Base-by-base conservation (phyloP, 106 monocot species). In the Alisma plantagoaquatica region DNA sequence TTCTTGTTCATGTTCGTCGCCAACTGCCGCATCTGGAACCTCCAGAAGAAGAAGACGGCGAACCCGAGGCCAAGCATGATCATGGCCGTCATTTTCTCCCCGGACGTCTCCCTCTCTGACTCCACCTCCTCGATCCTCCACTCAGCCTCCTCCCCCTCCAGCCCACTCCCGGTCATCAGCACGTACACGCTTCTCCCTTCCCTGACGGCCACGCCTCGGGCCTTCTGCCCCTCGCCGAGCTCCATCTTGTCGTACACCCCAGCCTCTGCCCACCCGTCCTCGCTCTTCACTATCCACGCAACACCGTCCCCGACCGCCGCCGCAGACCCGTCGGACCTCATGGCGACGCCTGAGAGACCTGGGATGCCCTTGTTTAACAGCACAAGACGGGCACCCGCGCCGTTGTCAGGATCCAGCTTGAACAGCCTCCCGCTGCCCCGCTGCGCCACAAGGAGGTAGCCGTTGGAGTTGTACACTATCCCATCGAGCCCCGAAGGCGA, bases 11-110 rank as follows among this genome's bases (percentile, higher is more conserved):
- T 47, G 33, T 59, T 59, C 24, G 41, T 24, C 1, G 65, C 84
- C 16, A 94, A 73, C 47, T 70, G 49, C 47, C 81, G 27, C 94
- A 94, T 94, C 77, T 94, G 87, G 31, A 94, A 80, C 61, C 94
- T 83, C 94, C 94, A 94, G 47, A 57, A 87, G 42, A 72, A 21
- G 42, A 94, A 88, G 15, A 78, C 70, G n/a, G 64, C 78, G 29
- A 96, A 31, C 2, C 81, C 94, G 21, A 81, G 24, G 2, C 88
- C 87, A 8, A 88, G 3, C 57, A 84, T 46, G 19, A 88, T 68
- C 51, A 96, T 27, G 1, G 38, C 64, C 77, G 69, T 64, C 10
- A 84, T 46, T 84, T 84, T 69, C 53, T 88, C 94, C 33, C 73
- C 88, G 27, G 74, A 76, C 21, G 43, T 61, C 23, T 86, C 92